phyloP scores from a whole-genome alignment of 2,329 filamentous ascomycete species.

The Escovopsis sp. region DNA sequence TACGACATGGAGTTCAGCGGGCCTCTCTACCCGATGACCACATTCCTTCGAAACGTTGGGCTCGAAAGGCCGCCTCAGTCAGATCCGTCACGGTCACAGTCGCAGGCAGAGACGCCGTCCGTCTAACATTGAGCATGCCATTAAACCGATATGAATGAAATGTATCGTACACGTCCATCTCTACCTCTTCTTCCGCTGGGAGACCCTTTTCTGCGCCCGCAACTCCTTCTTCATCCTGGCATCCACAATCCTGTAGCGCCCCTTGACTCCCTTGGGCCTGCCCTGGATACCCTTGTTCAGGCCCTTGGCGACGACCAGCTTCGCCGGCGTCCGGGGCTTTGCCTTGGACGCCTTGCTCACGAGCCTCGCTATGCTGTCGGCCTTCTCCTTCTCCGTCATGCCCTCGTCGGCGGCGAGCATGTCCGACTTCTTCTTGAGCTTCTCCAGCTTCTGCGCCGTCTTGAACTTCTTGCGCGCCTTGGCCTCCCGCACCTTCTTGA shows the following conservation, averaged over 20 bases:
- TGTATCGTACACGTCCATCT: not conserved
- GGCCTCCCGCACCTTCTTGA: slow-evolving; percentile 97
- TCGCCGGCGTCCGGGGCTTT: slow-evolving; percentile 71
- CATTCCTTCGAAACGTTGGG: slow-evolving; percentile 34
- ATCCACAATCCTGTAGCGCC: slow-evolving; percentile 95
- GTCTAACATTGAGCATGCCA: not conserved
- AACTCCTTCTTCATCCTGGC: slow-evolving; percentile 93
- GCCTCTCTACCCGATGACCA: slow-evolving; percentile 46
- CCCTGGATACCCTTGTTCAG: slow-evolving; percentile 75
- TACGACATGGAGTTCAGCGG: slow-evolving; percentile 70
- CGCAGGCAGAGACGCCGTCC: not conserved
- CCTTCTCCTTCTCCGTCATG: slow-evolving; percentile 93
- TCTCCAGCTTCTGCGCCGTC: slow-evolving; percentile 79
- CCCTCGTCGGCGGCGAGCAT: slow-evolving; percentile 77
- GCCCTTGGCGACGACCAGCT: slow-evolving; percentile 78
- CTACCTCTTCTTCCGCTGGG: slow-evolving; percentile 51
- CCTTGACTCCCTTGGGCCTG: slow-evolving; percentile 82
- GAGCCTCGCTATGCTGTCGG: slow-evolving; percentile 64
- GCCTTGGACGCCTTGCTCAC: slow-evolving; percentile 72
- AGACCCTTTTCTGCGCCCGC: slow-evolving; percentile 63
- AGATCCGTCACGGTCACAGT: not conserved
- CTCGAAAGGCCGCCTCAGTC: not conserved
- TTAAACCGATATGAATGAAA: not conserved
- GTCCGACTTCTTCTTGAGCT: slow-evolving; percentile 94
- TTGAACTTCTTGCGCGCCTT: slow-evolving; percentile 96